Evolutionary conservation across 139 green algal species (phyloP), one percentile per base, ranked within the genome.

Genomic region (Volvox reticuliferus): DNA sequence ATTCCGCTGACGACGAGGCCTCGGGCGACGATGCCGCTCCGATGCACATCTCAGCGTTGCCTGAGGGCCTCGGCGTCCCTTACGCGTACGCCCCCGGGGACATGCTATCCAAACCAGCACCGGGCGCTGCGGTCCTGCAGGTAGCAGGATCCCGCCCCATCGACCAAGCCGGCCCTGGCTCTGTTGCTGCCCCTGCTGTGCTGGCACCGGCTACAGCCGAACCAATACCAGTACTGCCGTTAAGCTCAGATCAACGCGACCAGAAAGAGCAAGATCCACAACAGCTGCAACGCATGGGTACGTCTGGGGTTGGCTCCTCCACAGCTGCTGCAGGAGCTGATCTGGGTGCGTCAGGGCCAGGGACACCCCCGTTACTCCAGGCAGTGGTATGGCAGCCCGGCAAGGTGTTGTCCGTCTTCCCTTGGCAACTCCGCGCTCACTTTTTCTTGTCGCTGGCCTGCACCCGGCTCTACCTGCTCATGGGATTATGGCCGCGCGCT

Each of bases 401-500:
- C 50, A 90, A 90, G 86, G 86, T 90, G 71, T 55, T 90, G 9
- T 83, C 86, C 14, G 35, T 90, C n/a, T 90, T 84, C 44, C 86
- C 86, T n/a, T 90, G 86, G 86, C 86, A 90, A 69, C 86, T 90
- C 24, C 86, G 86, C 9, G 71, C 86, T 32, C 86, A 90, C 44
- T 90, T 90, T n/a, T 90, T 90, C 50, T 75, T 90, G 30, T 90
- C 86, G 1, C 71, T 90, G 1, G 50, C 86, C 71, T 90, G 71
- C n/a, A 90, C 86, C 0, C 71, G 86, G 30, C 61, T 90, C 50
- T 90, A 90, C 73, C 86, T 90, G 28, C 73, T 90, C 22, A 90
- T 90, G 86, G 86, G 86, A 19, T 75, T 90, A 22, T 90, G 86
- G 86, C 86, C 86, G 26, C 86, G 86, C 19, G 32, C 86, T 1